Base-by-base conservation (phyloP, 2,329 filamentous ascomycete species). In the Apiospora hydei region DNA sequence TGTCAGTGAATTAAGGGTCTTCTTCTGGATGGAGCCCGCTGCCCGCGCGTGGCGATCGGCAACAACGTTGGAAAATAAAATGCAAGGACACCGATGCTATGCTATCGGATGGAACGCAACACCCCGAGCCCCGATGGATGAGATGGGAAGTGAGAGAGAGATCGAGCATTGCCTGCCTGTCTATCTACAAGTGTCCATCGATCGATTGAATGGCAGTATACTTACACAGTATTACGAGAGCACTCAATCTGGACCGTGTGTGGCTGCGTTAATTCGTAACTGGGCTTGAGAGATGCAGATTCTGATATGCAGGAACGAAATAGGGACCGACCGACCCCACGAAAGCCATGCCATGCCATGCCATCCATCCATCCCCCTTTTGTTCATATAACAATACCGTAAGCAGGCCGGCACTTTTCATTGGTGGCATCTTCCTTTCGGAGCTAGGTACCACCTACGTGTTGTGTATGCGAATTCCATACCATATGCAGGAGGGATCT, bases 311-410 rank as follows among this genome's bases (percentile, higher is more conserved):
- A 64, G 34, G 57, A 64, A 41, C 57, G 30, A 64, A 41, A 64
- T 64, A 64, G 57, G 57, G 57, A 61, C 53, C 53, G 53, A 61
- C 53, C 30, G 26, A 61, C 53, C 53, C 53, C 53, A 61, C 53
- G 53, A 61, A 61, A 38, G 53, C 53, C 53, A 43, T 43, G 10
- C 41, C 8, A 26, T 24, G 21, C 26, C 26, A 30, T 30, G 26
- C 26, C 30, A 38, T 61, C 18, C 16, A 61, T 18, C 26, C 5
- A 30, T 18, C 18, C 53, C 57, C 57, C 34, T n/a, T 64, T 64
- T 43, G 41, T 30, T 30, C 26, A 30, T 43, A 43, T 43, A 14
- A 8, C 41, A 13, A 43, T 43, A 10, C 41, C 8, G 13, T 43
- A 43, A 10, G 21, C 21, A 49, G 18, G 34, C 34, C 30, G 30